Conservation (phyloP, 202 grass and related monocot species). For the Panicum hallii region DNA sequence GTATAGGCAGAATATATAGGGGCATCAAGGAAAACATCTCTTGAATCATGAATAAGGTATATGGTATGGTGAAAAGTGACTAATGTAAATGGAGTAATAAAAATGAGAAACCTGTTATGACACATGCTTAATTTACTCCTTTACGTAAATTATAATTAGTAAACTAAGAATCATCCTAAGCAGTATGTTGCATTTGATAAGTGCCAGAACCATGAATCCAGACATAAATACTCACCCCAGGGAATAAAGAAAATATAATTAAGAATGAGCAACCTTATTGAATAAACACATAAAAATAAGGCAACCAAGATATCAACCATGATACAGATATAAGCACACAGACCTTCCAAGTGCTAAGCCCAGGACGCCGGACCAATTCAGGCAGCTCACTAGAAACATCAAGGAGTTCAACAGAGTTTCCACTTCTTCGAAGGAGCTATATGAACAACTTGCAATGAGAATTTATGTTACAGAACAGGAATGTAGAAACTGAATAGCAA, state of each 20-base stretch:
- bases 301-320: slow-evolving; percentile 28
- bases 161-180: background rate
- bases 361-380: slow-evolving; percentile 79
- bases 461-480: slow-evolving; percentile 6
- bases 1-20: background rate
- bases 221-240: background rate
- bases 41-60: background rate
- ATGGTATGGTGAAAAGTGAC: background rate
- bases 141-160: background rate
- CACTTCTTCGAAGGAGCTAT: slow-evolving; percentile 88
- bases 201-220: background rate
- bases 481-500: slow-evolving; percentile 7
- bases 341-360: slow-evolving; percentile 90
- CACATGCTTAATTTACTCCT: background rate
- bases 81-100: background rate
- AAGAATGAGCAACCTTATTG: background rate
- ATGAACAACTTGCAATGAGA: slow-evolving; percentile 33
- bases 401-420: slow-evolving; percentile 80
- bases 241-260: background rate
- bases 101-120: background rate
- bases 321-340: slow-evolving; percentile 30
- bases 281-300: slow-evolving; percentile 5
- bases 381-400: slow-evolving; percentile 81
- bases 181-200: background rate
- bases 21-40: background rate